phyloP scores from a whole-genome alignment of 2,329 filamentous ascomycete genomes.

The Zymoseptoria passerinii region DNA sequence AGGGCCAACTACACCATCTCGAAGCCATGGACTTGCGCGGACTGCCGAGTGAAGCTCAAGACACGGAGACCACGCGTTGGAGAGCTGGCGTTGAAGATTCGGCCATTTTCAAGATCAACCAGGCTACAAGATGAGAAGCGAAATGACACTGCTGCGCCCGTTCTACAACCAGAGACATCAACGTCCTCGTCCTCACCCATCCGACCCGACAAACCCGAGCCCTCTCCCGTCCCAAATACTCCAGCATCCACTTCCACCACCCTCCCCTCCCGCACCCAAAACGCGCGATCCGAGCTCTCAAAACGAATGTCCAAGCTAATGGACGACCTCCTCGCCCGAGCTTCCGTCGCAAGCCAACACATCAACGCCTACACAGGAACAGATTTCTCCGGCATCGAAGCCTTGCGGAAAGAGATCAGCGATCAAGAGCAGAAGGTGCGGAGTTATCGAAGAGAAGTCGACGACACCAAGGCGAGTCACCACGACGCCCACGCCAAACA shows the following conservation, averaged over 20 bases:
- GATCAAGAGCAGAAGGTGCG: slow-evolving; percentile 55
- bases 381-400: slow-evolving; percentile 81
- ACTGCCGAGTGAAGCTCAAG: slow-evolving; percentile 11
- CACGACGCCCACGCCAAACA: slow-evolving; percentile 76
- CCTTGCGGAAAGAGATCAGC: slow-evolving; percentile 70
- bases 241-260: slow-evolving; percentile 20
- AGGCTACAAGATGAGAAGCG: slow-evolving; percentile 6
- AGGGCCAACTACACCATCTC: not conserved
- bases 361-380: slow-evolving; percentile 86
- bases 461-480: slow-evolving; percentile 64
- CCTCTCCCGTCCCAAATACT: slow-evolving; percentile 1
- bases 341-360: slow-evolving; percentile 75
- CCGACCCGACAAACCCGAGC: slow-evolving; percentile 5
- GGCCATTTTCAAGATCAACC: slow-evolving; percentile 10
- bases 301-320: slow-evolving; percentile 64
- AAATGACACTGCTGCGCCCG: not conserved
- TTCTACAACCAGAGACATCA: not conserved
- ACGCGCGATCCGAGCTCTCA: slow-evolving; percentile 48
- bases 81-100: not conserved
- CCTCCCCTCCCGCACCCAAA: slow-evolving; percentile 46
- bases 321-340: slow-evolving; percentile 79
- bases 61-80: slow-evolving; percentile 1
- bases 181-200: not conserved
- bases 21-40: slow-evolving; percentile 15
- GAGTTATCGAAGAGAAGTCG: slow-evolving; percentile 53